Evolutionary conservation across 2,329 filamentous ascomycete species (phyloP).

Genomic region (Monosporascus sp.): DNA sequence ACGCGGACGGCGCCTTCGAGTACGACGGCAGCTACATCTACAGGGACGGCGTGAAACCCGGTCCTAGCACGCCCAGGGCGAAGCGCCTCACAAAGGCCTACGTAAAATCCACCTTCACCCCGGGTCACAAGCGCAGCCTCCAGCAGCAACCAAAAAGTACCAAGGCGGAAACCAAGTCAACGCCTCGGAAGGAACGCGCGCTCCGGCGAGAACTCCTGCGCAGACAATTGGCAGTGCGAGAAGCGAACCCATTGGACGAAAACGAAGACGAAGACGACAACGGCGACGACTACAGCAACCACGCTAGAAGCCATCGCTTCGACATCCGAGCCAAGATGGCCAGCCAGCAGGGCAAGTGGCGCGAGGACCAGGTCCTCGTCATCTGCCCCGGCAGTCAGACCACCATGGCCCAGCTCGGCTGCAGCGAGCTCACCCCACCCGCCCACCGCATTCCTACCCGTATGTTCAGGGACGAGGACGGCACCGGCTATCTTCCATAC

Average conservation of each 20-base stretch:
- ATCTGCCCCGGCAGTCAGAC: constrained; percentile 82
- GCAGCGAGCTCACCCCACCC: constrained; percentile 88
- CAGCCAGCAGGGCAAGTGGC: constrained; percentile 52
- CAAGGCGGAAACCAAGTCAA: too few species aligned
- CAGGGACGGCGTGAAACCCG: too few species aligned
- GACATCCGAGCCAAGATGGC: constrained; percentile 38
- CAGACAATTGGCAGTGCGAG: not conserved
- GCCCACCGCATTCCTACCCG: constrained; percentile 79
- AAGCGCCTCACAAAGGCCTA: too few species aligned
- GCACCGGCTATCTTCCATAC: constrained; percentile 70
- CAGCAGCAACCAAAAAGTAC: too few species aligned
- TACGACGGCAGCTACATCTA: too few species aligned
- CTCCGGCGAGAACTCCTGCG: too few species aligned
- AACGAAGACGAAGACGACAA: not conserved
- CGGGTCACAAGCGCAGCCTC: too few species aligned
- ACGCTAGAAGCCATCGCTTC: not conserved
- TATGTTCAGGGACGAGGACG: constrained; percentile 85
- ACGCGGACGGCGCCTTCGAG: not conserved
- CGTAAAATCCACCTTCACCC: too few species aligned
- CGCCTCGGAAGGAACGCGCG: too few species aligned
- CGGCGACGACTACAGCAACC: not conserved
- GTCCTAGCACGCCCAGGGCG: too few species aligned
- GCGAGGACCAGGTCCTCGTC: constrained; percentile 61
- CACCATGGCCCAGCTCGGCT: constrained; percentile 85
- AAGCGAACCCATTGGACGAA: too few species aligned